Evolutionary conservation across 192 early-diverging fungal species (phyloP), one percentile per base, ranked within the genome.

Genomic region (Coemansia sp.): DNA sequence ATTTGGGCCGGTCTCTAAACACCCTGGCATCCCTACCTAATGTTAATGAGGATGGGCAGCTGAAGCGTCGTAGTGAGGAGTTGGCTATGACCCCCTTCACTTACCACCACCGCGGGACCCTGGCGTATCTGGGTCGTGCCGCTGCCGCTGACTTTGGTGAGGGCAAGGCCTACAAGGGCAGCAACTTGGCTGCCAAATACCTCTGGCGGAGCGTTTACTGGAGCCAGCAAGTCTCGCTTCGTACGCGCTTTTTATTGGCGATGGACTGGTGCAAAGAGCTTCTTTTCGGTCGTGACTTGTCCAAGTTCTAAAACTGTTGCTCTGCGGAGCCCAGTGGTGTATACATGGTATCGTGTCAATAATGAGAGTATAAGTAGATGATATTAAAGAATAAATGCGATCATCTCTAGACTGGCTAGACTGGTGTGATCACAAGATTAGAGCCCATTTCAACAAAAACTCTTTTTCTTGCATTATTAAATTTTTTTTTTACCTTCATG

Each of bases 201-300:
- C 60, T 78, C 16, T 78, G 75, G 75, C 64, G 75, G 58, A 72
- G 69, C 63, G 65, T 64, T 20, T 78, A 78, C 65, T 78, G 75
- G 75, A 72, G 68, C 61, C 64, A 72, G 65, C 75, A 78, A 48
- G 75, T 78, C 62, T 88, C 90, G 30, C 72, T 88, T 49, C 82
- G 92, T 55, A 97, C 94, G 69, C 72, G 86, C 31, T 53, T 83
- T 42, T 72, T 93, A 56, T 88, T 97, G 39, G 78, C 82, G 14
- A 89, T 88, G 58, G 94, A 97, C 71, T 97, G 94, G 93, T 68
- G 80, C 60, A 95, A 95, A 78, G 88, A 91, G 71, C 84, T 78
- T 28, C 49, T 91, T 12, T 95, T 94, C 80, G 94, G 94, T 19
- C 84, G 93, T 31, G 93, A 97, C 62, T 87, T 95, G 45, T 84